These are phyloP conservation scores for Penicillium canariense DNA, from an alignment of 495 filamentous ascomycete genomes.

Conservation along the genomic window DNA sequence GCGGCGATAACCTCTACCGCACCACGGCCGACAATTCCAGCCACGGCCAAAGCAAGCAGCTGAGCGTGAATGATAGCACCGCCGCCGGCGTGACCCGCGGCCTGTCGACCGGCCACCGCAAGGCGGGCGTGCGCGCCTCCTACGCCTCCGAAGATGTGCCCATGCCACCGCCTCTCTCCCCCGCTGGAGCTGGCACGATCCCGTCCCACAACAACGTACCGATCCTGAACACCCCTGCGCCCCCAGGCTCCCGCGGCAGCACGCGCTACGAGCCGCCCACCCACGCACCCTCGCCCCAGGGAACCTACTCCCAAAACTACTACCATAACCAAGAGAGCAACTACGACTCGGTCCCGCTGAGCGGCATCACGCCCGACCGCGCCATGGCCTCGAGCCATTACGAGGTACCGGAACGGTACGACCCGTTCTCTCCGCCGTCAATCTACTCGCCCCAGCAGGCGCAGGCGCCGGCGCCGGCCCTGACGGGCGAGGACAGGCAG, in stretches of 20 bases:
- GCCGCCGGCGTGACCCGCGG: slow-evolving; percentile 30
- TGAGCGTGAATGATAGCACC: slow-evolving; percentile 24
- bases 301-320: slow-evolving; percentile 12
- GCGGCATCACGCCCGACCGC: slow-evolving; percentile 9
- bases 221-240: slow-evolving; percentile 23
- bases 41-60: slow-evolving; percentile 20
- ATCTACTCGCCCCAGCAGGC: slow-evolving; percentile 21
- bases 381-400: slow-evolving; percentile 14
- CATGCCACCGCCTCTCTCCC: slow-evolving; percentile 18
- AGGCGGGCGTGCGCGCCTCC: slow-evolving; percentile 26
- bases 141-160: slow-evolving; percentile 8
- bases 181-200: slow-evolving; percentile 23
- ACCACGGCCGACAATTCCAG: slow-evolving; percentile 26
- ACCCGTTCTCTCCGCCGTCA: slow-evolving; percentile 24
- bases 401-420: slow-evolving; percentile 20
- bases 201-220: slow-evolving; percentile 25
- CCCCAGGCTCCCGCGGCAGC: slow-evolving; percentile 26
- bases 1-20: slow-evolving; percentile 27
- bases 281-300: slow-evolving; percentile 5
- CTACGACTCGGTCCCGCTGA: slow-evolving; percentile 17
- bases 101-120: slow-evolving; percentile 43
- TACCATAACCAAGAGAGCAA: slow-evolving; percentile 10
- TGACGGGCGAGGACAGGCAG: neutral
- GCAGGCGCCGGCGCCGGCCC: neutral
- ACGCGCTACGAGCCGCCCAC: slow-evolving; percentile 23